phyloP scores from a whole-genome alignment of 78 protist genomes.

The Polysphondylium violaceum region DNA sequence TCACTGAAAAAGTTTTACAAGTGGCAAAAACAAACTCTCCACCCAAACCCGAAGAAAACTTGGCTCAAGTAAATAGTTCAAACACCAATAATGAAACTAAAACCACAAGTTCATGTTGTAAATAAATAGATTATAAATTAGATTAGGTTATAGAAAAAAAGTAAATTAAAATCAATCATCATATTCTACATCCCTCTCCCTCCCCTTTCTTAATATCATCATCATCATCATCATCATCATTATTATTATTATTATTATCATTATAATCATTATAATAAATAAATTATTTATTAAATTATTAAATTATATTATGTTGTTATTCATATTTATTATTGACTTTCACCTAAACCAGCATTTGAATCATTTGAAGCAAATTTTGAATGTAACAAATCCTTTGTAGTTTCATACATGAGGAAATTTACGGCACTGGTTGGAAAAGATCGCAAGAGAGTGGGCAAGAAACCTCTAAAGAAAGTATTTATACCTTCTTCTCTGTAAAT shows the following conservation, averaged over 20 bases:
- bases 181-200: no score
- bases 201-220: no score
- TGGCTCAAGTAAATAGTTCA: neutral
- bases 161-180: no score
- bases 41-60: constrained; percentile 39
- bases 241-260: no score
- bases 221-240: no score
- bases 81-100: neutral
- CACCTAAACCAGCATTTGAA: no score
- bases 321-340: no score
- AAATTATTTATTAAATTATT: no score
- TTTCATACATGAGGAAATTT: constrained; percentile 67
- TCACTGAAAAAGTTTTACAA: constrained; percentile 48
- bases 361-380: constrained; percentile 3
- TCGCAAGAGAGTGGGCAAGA: constrained; percentile 50
- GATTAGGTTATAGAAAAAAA: no score
- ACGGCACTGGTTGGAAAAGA: constrained; percentile 67
- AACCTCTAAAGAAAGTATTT: constrained; percentile 40
- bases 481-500: constrained; percentile 57
- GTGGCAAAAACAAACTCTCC: constrained; percentile 73
- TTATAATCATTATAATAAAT: no score
- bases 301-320: no score
- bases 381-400: constrained; percentile 26
- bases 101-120: constrained; percentile 9
- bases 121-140: constrained; percentile 10